Evolutionary conservation across 75 land plant species (phyloP), one percentile per base, ranked within the genome.

Genomic region (Pseudotsuga menziesii): DNA sequence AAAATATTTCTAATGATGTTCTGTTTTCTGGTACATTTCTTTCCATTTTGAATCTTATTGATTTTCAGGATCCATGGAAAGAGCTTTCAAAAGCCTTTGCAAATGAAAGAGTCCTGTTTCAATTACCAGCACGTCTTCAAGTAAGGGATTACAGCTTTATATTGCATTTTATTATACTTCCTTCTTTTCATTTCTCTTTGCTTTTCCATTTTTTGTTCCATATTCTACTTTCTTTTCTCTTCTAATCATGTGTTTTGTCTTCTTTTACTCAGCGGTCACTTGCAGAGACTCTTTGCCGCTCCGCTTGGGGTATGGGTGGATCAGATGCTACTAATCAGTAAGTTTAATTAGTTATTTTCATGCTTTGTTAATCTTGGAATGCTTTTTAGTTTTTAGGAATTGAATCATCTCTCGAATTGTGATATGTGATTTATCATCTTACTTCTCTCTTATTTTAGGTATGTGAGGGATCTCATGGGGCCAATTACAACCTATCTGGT

Each of bases 231-330:
- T 17, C 58, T 17, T 56, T 44, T 16, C 11, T 32, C 11, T 71
- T 6, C 12, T 56, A 3, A 19, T 56, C 20, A 25, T 72, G 76
- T 29, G 76, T 29, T 57, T 52, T 60, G 58, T 80, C n/a, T 71
- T 25, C 58, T 60, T 75, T 71, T 27, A 17, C 79, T 27, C 87
- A 97, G 99, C 90, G 99, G 4, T 93, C 93, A 70, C 87, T 97
- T 72, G 93, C 99, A 67, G 87, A 94, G 80, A 82, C 89, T n/a
- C 85, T 97, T 61, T 92, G 92, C 72, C 83, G 87, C 72, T 91
- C 97, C 73, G 95, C 93, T 73, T 79, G 79, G 76, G 93, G 95
- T 15, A 78, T 97, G 83, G 80, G 78, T 58, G 85, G 72, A 78
- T 70, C 74, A 56, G 98, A 97, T 54, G 83, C 82, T 1, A 87